Conservation (phyloP, 495 filamentous ascomycete genomes). For the Aspergillus nanangensis region DNA sequence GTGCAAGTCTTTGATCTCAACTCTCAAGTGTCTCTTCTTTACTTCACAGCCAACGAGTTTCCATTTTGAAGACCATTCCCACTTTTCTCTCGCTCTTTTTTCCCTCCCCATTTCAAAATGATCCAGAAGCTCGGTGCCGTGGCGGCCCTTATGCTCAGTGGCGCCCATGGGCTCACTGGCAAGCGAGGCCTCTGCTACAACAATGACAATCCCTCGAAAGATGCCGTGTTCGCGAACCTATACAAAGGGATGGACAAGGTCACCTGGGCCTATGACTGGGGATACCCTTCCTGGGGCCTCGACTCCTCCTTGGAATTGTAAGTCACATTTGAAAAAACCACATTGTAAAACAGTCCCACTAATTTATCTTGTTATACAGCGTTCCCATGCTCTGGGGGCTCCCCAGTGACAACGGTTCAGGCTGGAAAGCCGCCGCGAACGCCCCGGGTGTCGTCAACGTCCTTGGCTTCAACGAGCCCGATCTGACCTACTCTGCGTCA, state of each 20-base stretch:
- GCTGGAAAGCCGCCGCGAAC: constrained; percentile 37
- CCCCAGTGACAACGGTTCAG: constrained; percentile 47
- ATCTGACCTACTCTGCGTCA: constrained; percentile 47
- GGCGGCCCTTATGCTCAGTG: background rate
- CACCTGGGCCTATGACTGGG: constrained; percentile 71
- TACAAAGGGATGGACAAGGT: constrained; percentile 39
- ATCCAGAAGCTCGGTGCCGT: background rate
- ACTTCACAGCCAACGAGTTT: too few species aligned
- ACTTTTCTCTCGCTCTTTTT: too few species aligned
- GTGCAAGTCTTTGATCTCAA: too few species aligned
- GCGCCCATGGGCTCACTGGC: background rate
- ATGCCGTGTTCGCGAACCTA: constrained; percentile 9
- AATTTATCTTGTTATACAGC: background rate
- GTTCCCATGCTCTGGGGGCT: constrained; percentile 62
- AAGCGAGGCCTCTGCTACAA: constrained; percentile 67
- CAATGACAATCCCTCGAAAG: constrained; percentile 41
- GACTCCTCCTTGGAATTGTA: constrained; percentile 31
- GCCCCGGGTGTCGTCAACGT: constrained; percentile 26
- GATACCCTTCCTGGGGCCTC: constrained; percentile 20
- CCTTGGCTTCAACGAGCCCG: constrained; percentile 75
- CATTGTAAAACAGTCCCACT: background rate
- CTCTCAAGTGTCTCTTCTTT: too few species aligned
- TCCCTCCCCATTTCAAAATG: background rate
- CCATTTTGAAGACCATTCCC: too few species aligned
- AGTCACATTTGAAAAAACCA: constrained; percentile 31